Percentiles rank a stretch among this genome's conserved stretches.
Conservation (phyloP, 129 eudicot genomes). For the Chrysanthemum lavandulifolium region DNA sequence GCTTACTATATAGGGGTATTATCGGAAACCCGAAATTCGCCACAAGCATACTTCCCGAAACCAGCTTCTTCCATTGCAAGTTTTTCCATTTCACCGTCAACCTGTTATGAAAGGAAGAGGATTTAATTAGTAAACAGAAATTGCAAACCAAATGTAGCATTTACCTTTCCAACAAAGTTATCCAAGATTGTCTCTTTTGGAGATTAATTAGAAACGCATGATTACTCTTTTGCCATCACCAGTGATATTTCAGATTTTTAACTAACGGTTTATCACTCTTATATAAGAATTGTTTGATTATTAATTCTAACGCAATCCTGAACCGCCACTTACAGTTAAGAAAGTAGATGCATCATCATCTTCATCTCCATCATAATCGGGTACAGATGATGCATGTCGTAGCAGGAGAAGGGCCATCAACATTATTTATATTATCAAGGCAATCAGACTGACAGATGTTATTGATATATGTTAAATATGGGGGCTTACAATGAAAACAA, state of each 20-base stretch:
- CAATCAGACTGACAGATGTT: neutral
- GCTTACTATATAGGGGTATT: too few relatives aligned
- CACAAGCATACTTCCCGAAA: too few relatives aligned
- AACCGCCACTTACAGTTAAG: conserved; percentile 64
- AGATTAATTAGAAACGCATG: neutral
- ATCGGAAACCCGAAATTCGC: too few relatives aligned
- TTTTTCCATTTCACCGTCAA: too few relatives aligned
- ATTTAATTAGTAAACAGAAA: too few relatives aligned
- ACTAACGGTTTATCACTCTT: neutral
- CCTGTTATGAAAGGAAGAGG: too few relatives aligned
- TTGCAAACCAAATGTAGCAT: neutral
- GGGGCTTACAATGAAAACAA: conserved; percentile 74
- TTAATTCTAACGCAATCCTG: neutral
- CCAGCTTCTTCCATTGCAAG: too few relatives aligned
- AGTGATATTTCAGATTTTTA: conserved; percentile 6
- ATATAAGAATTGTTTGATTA: too few relatives aligned
- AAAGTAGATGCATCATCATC: conserved; percentile 66
- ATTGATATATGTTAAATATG: neutral
- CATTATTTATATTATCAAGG: conserved; percentile 10
- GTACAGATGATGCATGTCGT: conserved; percentile 66
- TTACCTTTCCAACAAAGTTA: too few relatives aligned
- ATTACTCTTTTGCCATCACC: neutral
- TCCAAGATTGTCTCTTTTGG: neutral
- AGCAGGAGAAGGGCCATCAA: conserved; percentile 85
- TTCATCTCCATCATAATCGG: conserved; percentile 63